Conservation (phyloP, 2,329 filamentous ascomycete species). For the Fusarium sp. region DNA sequence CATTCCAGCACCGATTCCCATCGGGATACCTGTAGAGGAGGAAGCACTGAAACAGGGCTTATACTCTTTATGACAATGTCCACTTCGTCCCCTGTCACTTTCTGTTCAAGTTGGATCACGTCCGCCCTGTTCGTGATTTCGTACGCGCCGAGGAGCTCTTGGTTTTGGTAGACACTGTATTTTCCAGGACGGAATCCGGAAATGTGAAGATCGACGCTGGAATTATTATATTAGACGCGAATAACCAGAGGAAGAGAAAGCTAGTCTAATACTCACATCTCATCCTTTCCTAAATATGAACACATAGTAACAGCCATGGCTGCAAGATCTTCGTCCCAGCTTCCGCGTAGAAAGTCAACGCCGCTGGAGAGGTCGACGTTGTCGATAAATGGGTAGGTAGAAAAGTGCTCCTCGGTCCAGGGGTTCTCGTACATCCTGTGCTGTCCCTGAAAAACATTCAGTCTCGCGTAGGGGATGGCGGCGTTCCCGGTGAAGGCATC, state of each 20-base stretch:
- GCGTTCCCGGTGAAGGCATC: background rate
- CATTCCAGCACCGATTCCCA: background rate
- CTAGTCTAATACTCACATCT: background rate
- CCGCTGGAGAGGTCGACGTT: background rate
- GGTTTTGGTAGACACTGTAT: background rate
- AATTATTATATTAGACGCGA: background rate
- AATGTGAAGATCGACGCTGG: background rate
- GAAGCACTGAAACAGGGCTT: background rate
- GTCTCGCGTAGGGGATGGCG: background rate
- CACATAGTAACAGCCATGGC: background rate
- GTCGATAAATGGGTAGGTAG: background rate
- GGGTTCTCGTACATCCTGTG: background rate
- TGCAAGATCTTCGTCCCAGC: background rate
- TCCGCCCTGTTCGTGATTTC: background rate
- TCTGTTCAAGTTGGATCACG: background rate
- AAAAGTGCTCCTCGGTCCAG: background rate
- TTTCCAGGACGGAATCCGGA: background rate
- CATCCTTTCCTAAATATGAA: background rate
- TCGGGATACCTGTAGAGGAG: background rate
- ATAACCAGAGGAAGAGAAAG: background rate
- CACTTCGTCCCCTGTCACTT: background rate
- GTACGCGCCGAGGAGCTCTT: background rate
- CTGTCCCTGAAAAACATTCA: background rate
- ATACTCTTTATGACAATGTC: background rate
- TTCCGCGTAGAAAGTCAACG: background rate